Base-by-base conservation (phyloP, 2,329 filamentous ascomycete species). In the Fusarium scirpi region DNA sequence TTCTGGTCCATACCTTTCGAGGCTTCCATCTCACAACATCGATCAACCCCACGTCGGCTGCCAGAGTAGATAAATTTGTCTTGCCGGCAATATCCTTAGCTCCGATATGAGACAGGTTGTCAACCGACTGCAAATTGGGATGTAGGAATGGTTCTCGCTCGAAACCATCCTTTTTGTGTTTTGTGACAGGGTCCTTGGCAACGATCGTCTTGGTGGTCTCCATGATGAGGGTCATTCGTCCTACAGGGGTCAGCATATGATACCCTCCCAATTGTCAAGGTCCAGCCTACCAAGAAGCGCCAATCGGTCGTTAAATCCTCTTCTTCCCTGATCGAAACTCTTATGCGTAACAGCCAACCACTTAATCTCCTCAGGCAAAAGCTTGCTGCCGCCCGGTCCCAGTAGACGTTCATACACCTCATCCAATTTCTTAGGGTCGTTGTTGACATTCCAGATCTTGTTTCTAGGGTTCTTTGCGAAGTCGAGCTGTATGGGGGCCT, bases 291-390 rank as follows among this genome's bases (percentile, higher is more conserved):
- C 95, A 57, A 97, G 84, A 77, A 93, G 94, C n/a, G 94, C 93
- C 80, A 99, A 84, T 68, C 93, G 89, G 77, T 98, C 95, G 80
- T 99, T 99, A 83, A 95, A 97, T 2, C 95, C 95, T 85, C 94
- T 91, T 77, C 94, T 87, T 55, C 94, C 96, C 78, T 98, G 94
- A 79, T 99, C 95, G 78, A 97, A 98, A 82, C 94, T 98, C 88
- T 98, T 98, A 81, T 98, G 96, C 71, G 96, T 99, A 59, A 99
- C 89, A 30, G 94, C 94, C 76, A 98, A 84, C 96, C 96, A 99
- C 83, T 98, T 98, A 67, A 96, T 86, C 82, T 99, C 95, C 18
- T 98, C 94, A 3, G 92, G 90, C 62, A 99, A 85, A 79, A 96
- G 80, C 74, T 87, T 88, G 72, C 92, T 88, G 61, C 92, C 93